Percentiles rank a stretch among this genome's conserved stretches.
phyloP scores from a whole-genome alignment of 495 filamentous ascomycete species.

The Penicillium macrosclerotiorum region DNA sequence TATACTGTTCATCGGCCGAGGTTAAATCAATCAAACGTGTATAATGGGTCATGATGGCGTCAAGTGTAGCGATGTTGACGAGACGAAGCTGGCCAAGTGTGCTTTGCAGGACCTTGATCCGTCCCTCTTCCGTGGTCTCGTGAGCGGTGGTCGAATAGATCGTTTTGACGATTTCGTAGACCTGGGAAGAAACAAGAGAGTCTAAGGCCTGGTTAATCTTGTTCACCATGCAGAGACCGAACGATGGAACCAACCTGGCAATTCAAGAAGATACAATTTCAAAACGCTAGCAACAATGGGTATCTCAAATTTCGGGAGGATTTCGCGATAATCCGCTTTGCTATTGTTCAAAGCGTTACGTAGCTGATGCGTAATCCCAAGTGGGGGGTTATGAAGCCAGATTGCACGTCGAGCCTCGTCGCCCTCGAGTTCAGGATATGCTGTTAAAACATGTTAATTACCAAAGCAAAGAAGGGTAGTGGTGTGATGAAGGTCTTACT shows the following conservation, averaged over 20 bases:
- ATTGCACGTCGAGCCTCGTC: constrained; percentile 90
- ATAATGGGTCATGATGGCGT: constrained; percentile 97
- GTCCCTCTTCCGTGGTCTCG: constrained; percentile 66
- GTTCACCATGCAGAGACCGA: constrained; percentile 2
- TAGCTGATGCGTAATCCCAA: constrained; percentile 81
- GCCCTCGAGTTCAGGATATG: constrained; percentile 96
- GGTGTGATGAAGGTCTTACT: constrained; percentile 47
- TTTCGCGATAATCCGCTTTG: constrained; percentile 72
- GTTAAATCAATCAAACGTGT: constrained; percentile 95
- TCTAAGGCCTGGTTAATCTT: constrained; percentile 49
- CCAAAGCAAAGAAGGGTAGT: neutral
- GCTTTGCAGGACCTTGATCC: constrained; percentile 90
- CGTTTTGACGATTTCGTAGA: constrained; percentile 98
- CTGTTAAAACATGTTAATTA: constrained; percentile 32
- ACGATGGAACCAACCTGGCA: constrained; percentile 66
- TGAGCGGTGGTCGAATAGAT: constrained; percentile 81
- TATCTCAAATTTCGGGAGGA: constrained; percentile 83
- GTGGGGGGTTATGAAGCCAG: constrained; percentile 89
- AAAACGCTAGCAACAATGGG: constrained; percentile 90
- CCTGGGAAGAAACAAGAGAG: constrained; percentile 94
- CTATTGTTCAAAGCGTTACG: constrained; percentile 83
- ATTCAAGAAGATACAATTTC: constrained; percentile 93
- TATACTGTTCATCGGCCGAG: constrained; percentile 86
- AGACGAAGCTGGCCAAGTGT: constrained; percentile 92
- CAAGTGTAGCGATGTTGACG: constrained; percentile 96